Evolutionary conservation across 768 basidiomycete genomes (phyloP).

Genomic region (Mycena leptocephala): DNA sequence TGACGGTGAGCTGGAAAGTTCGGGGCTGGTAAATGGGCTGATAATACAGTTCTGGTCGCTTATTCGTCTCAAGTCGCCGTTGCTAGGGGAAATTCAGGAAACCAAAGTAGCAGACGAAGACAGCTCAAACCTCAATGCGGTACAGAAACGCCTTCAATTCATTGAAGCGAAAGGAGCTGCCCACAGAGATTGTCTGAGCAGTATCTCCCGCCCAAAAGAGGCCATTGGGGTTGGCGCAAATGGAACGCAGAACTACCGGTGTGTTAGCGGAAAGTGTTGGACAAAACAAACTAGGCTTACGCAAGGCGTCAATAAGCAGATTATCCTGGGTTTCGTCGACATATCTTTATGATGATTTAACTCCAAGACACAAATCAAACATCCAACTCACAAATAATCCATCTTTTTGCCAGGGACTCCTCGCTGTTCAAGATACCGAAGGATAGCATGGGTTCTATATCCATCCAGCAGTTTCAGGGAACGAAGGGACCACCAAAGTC

Average conservation of each 20-base stretch:
- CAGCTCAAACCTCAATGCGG: constrained; percentile 68
- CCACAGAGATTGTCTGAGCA: constrained; percentile 83
- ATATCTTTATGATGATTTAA: constrained; percentile 60
- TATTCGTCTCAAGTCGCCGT: constrained; percentile 33
- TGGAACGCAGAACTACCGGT: constrained; percentile 67
- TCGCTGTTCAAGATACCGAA: constrained; percentile 50
- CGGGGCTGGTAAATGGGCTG: constrained; percentile 43
- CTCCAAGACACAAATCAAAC: neutral
- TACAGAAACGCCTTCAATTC: constrained; percentile 80
- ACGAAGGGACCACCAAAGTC: neutral
- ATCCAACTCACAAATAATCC: constrained; percentile 67
- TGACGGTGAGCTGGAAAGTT: constrained; percentile 73
- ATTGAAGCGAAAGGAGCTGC: constrained; percentile 81
- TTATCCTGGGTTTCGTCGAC: constrained; percentile 86
- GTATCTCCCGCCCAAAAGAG: constrained; percentile 89
- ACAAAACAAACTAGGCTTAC: constrained; percentile 52
- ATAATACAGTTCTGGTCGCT: neutral
- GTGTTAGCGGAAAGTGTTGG: neutral
- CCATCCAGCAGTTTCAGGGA: neutral
- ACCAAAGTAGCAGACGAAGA: neutral
- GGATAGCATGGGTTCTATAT: constrained; percentile 67
- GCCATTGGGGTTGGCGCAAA: constrained; percentile 79
- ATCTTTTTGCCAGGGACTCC: constrained; percentile 61
- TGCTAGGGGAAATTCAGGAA: constrained; percentile 33
- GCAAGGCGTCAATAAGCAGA: constrained; percentile 73